phyloP scores from a whole-genome alignment of 768 basidiomycete species.

The Mycena galericulata region DNA sequence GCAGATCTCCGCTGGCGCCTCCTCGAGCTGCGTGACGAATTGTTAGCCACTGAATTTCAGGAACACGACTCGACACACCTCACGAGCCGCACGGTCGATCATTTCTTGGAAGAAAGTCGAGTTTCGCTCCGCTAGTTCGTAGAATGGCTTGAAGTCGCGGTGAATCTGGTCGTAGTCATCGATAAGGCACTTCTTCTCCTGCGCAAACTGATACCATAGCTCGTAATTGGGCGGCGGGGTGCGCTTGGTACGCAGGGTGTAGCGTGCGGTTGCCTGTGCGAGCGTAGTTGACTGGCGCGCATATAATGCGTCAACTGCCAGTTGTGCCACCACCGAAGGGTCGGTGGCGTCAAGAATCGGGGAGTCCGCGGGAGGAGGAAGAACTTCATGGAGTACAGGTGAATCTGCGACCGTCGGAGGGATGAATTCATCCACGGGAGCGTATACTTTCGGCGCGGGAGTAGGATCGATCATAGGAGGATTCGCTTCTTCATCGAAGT shows the following conservation, averaged over 20 bases:
- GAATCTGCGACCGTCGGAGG: too few relatives aligned
- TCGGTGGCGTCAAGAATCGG: too few relatives aligned
- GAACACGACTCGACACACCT: background rate
- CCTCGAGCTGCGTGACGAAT: background rate
- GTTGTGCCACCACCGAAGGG: too few relatives aligned
- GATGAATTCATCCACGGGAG: too few relatives aligned
- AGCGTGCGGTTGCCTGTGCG: too few relatives aligned
- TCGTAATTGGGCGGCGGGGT: constrained; percentile 1
- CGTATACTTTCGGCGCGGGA: too few relatives aligned
- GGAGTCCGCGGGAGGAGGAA: too few relatives aligned
- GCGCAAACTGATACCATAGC: constrained; percentile 11
- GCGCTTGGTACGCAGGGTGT: constrained; percentile 1
- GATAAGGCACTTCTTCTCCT: background rate
- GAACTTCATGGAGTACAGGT: too few relatives aligned
- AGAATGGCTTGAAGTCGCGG: constrained; percentile 21
- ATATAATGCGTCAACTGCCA: too few relatives aligned
- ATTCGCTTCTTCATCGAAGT: too few relatives aligned
- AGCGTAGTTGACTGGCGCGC: too few relatives aligned
- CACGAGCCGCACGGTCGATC: background rate
- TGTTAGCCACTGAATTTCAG: background rate
- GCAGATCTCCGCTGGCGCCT: background rate
- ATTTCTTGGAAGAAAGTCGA: constrained; percentile 1
- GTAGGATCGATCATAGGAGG: too few relatives aligned
- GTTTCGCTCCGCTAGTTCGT: background rate
- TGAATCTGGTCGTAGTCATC: constrained; percentile 22